Conservation (phyloP, 768 basidiomycete species). For the Rhizopogon salebrosus region DNA sequence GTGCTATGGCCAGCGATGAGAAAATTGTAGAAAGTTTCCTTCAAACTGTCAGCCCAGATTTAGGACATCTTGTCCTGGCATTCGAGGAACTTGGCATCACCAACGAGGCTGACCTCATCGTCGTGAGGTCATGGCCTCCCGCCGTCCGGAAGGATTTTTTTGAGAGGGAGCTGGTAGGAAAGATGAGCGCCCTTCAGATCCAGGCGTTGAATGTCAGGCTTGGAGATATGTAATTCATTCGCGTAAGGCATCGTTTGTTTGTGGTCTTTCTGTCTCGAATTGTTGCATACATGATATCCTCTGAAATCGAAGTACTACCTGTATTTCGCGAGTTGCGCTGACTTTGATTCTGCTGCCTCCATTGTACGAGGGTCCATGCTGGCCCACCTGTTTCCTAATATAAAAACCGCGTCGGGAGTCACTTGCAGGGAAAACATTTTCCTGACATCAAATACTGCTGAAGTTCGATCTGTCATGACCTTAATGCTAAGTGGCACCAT, state of each 20-base stretch:
- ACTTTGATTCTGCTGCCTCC: too few relatives aligned
- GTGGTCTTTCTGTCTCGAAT: background rate
- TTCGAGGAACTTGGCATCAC: background rate
- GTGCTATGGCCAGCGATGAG: too few relatives aligned
- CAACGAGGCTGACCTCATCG: background rate
- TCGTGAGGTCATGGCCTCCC: background rate
- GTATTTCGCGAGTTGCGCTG: too few relatives aligned
- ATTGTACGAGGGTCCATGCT: too few relatives aligned
- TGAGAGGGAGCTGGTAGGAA: background rate
- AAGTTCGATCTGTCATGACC: background rate
- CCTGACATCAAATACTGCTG: background rate
- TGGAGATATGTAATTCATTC: background rate
- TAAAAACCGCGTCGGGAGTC: too few relatives aligned
- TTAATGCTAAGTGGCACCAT: background rate
- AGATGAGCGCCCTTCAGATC: background rate
- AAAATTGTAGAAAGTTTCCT: background rate
- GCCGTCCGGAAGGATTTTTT: background rate
- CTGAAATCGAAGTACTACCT: background rate
- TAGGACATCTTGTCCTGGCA: background rate
- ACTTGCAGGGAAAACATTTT: too few relatives aligned
- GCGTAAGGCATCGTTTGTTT: background rate
- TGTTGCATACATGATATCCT: background rate
- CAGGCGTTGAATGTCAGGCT: background rate
- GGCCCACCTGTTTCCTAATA: too few relatives aligned
- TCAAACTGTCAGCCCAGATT: background rate